Base-by-base conservation (phyloP, 2,329 filamentous ascomycete species). In the Ascochyta viciae-villosae region DNA sequence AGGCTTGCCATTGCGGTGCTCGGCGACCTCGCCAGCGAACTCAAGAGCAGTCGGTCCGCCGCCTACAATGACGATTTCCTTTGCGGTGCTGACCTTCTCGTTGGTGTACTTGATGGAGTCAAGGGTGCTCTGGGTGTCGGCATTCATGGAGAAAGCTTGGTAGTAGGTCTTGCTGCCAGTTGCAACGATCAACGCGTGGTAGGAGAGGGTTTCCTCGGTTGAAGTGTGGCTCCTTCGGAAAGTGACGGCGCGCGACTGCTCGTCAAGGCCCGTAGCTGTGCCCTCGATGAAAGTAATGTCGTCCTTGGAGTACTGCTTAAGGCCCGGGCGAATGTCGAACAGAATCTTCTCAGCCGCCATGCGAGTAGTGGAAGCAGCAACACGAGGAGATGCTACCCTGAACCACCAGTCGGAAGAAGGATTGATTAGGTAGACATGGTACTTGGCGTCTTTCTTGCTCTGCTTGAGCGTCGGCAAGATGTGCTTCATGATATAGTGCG, bases 101-200 rank as follows among this genome's bases (percentile, higher is more conserved):
- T 77, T 79, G 37, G 71, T 70, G 39, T 62, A 61, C 35, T 76
- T 68, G 33, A 81, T 61, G 3, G 76, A 66, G 10, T 66, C 59
- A 12, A 70, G 41, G 1, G 66, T 67, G 3, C 57, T 59, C 39
- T 64, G 60, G 8, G 61, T 60, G 43, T 58, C 54, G 31, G 73
- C 76, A 38, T 79, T 76, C 12, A 77, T 68, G 23, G 81, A 81
- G 47, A 82, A 74, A 3, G 78, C 71, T 0, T 78, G 74, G 24
- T 79, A 74, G 9, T 76, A 69, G 1, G 83, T 82, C 12, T 66
- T 77, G 35, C 80, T 80, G 7, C 84, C 84, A 0, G 83, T 84
- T 8, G 83, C 83, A 54, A 86, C 80, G 44, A 87, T 74, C 3
- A 87, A 75, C n/a, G 82, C 80, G 61, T 85, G 79, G 66, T 83